phyloP scores from a whole-genome alignment of 2,329 filamentous ascomycete genomes.

The Claviceps pazoutovae region DNA sequence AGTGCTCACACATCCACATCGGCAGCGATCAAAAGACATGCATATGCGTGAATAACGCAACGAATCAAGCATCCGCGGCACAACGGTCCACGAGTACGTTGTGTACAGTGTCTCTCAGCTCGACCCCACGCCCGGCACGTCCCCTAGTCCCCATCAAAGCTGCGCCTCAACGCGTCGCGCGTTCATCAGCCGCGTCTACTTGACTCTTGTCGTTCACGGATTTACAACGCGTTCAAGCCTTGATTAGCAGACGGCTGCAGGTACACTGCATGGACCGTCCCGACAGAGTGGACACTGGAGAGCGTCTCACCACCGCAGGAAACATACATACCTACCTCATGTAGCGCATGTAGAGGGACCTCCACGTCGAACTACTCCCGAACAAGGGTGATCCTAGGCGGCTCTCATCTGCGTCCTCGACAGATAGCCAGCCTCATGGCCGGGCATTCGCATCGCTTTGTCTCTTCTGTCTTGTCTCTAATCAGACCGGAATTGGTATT shows the following conservation, averaged over 20 bases:
- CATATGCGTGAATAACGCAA: not conserved
- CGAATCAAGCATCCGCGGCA: not conserved
- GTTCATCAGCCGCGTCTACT: not conserved
- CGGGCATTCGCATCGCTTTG: not conserved
- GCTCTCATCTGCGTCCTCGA: not conserved
- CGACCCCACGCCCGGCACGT: not conserved
- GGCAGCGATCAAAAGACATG: constrained; percentile 2
- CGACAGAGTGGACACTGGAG: not conserved
- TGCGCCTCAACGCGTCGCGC: not conserved
- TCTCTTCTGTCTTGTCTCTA: no score
- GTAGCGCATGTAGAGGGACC: not conserved
- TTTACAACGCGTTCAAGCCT: not conserved
- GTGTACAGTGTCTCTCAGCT: not conserved
- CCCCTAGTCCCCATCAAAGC: not conserved
- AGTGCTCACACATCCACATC: not conserved
- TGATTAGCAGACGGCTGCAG: not conserved
- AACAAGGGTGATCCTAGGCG: not conserved
- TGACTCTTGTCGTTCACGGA: not conserved
- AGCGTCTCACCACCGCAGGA: not conserved
- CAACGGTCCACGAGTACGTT: not conserved
- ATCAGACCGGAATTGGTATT: not conserved
- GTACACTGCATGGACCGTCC: not conserved
- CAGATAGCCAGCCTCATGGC: not conserved
- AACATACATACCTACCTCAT: not conserved
- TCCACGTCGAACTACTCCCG: not conserved